Evolutionary conservation across 345 rosid species (phyloP).

Genomic region (Eucalyptus paniculata): DNA sequence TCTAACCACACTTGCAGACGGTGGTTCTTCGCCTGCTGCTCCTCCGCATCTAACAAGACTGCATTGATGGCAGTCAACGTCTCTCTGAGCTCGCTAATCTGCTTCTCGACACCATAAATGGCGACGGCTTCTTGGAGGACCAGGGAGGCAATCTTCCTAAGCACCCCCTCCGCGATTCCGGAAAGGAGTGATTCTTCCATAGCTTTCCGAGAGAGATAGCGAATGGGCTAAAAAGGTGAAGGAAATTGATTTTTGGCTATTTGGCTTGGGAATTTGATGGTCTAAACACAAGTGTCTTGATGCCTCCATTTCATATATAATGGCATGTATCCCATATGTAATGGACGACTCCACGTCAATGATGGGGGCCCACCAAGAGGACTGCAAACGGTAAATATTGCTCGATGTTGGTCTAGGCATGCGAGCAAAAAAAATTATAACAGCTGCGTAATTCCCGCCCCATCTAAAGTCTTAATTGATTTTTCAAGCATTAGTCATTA

Average conservation of each 20-base stretch:
- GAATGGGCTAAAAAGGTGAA: neutral
- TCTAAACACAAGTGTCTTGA: no score
- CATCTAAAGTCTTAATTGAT: no score
- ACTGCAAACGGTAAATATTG: neutral
- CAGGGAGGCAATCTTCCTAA: neutral
- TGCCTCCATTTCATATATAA: neutral
- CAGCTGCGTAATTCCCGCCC: no score
- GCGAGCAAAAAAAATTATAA: no score
- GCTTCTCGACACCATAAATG: neutral
- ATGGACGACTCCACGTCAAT: neutral
- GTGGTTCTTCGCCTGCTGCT: neutral
- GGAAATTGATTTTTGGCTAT: neutral
- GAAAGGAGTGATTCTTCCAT: neutral
- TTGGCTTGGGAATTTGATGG: neutral
- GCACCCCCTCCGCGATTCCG: neutral
- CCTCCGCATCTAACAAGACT: neutral
- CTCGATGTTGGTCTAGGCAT: neutral
- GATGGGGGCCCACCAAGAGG: neutral
- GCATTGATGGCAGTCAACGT: neutral
- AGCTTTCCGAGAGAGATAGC: accelerated
- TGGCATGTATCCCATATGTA: neutral
- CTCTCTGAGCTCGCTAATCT: neutral
- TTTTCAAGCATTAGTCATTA: no score
- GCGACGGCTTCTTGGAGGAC: neutral
- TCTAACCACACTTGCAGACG: neutral